phyloP scores from a whole-genome alignment of 352 stramenopile genomes.

The Phytophthora cactorum region DNA sequence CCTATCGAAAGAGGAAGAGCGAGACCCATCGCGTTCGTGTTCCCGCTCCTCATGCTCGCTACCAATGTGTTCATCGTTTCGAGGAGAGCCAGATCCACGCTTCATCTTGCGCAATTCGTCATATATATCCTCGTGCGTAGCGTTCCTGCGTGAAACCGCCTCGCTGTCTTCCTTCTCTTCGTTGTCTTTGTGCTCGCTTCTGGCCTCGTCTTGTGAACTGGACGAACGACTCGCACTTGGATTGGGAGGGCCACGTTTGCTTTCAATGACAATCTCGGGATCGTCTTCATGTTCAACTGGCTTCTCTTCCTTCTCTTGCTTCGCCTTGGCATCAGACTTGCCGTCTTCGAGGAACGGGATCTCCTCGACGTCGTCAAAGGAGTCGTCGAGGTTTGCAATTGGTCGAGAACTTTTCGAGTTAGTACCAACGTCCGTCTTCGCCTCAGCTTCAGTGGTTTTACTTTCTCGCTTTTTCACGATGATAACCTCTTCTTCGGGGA shows the following conservation, averaged over 20 bases:
- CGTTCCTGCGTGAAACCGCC: constrained; percentile 25
- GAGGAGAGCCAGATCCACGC: constrained; percentile 35
- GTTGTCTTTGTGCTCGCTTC: constrained; percentile 31
- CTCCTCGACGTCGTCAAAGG: constrained; percentile 83
- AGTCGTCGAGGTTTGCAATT: constrained; percentile 52
- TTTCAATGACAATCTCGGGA: constrained; percentile 65
- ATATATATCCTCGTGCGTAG: constrained; percentile 56
- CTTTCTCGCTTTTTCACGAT: constrained; percentile 68
- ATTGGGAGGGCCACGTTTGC: constrained; percentile 47
- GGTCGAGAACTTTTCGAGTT: constrained; percentile 19
- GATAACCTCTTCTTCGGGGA: constrained; percentile 74
- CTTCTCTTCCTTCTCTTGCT: constrained; percentile 38
- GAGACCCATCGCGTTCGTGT: constrained; percentile 18
- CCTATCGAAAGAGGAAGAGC: constrained; percentile 30
- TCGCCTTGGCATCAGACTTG: constrained; percentile 49
- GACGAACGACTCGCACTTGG: not conserved
- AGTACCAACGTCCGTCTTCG: constrained; percentile 16
- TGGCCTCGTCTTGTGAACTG: constrained; percentile 12
- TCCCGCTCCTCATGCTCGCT: constrained; percentile 18
- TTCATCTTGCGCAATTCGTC: constrained; percentile 67
- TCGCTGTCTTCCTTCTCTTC: constrained; percentile 38
- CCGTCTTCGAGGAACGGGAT: constrained; percentile 77
- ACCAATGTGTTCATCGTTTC: constrained; percentile 32
- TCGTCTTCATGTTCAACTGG: constrained; percentile 47
- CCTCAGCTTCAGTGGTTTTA: constrained; percentile 40